These are phyloP conservation scores for Neoarthrinium moseri DNA, from an alignment of 2,329 filamentous ascomycete genomes.

Conservation along the genomic window DNA sequence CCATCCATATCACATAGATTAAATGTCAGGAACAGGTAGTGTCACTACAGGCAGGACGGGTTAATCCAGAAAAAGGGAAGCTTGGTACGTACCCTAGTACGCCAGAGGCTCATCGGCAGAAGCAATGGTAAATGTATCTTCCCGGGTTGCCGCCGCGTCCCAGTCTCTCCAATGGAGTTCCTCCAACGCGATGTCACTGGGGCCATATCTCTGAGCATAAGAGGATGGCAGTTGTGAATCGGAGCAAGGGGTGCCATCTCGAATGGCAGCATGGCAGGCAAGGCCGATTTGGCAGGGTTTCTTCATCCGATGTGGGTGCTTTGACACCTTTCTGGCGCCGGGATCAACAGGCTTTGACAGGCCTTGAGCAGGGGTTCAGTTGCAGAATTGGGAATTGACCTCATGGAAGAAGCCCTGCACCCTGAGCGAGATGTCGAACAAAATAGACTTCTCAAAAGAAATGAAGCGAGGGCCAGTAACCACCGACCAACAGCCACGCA, in stretches of 20 bases:
- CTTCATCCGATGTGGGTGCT: slow-evolving; percentile 21
- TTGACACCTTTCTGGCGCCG: slow-evolving; percentile 23
- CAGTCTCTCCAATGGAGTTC: background rate
- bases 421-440: background rate
- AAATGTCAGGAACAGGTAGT: too few relatives aligned
- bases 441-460: background rate
- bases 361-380: slow-evolving; percentile 23
- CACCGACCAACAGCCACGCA: too few relatives aligned
- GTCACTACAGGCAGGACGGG: too few relatives aligned
- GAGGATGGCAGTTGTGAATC: too few relatives aligned
- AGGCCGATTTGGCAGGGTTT: background rate
- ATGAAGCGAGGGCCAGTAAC: background rate
- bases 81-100: too few relatives aligned
- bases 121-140: background rate
- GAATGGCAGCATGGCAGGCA: too few relatives aligned
- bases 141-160: background rate
- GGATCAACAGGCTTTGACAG: slow-evolving; percentile 22
- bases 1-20: too few relatives aligned
- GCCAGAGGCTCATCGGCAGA: background rate
- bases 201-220: too few relatives aligned
- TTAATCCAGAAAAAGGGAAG: too few relatives aligned
- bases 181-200: too few relatives aligned
- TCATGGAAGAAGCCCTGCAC: too few relatives aligned
- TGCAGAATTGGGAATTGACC: slow-evolving; percentile 5
- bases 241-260: too few relatives aligned